These are phyloP conservation scores for Nemophila menziesii DNA, from an alignment of 257 asterid species.

Conservation along the genomic window DNA sequence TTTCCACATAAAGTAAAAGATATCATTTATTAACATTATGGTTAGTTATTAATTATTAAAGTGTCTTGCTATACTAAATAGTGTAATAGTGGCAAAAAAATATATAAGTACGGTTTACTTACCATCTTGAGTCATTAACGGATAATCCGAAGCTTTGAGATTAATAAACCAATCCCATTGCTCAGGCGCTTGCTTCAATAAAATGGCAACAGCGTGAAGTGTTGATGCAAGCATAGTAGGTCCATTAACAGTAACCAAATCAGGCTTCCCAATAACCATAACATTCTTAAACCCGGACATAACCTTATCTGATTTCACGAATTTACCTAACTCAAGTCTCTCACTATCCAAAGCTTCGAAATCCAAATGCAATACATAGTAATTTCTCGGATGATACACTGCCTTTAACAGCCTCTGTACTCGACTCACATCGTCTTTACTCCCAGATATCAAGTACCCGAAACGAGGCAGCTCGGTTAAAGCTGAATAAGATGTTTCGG, in stretches of 20 bases:
- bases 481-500: not conserved
- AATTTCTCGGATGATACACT: slow-evolving; percentile 77
- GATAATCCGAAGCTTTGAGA: slow-evolving; percentile 79
- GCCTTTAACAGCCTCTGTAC: slow-evolving; percentile 66
- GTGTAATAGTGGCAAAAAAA: not conserved
- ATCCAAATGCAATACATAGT: slow-evolving; percentile 72
- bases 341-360: slow-evolving; percentile 61
- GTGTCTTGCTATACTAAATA: too few relatives aligned
- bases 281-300: slow-evolving; percentile 48
- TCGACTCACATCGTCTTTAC: slow-evolving; percentile 42
- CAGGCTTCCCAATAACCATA: slow-evolving; percentile 70
- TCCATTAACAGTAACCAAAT: slow-evolving; percentile 65
- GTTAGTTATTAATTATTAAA: too few relatives aligned
- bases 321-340: slow-evolving; percentile 62
- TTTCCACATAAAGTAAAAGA: too few relatives aligned
- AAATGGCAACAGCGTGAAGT: slow-evolving; percentile 64
- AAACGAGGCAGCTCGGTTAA: slow-evolving; percentile 61
- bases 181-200: slow-evolving; percentile 42
- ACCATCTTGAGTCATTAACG: slow-evolving; percentile 95
- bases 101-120: slow-evolving; percentile 15
- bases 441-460: slow-evolving; percentile 66
- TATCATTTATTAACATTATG: too few relatives aligned
- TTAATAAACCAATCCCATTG: slow-evolving; percentile 95
- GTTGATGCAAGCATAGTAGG: slow-evolving; percentile 70
- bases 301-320: slow-evolving; percentile 39